phyloP scores from a whole-genome alignment of 306 rosid genomes.

The Lathyrus oleraceus region DNA sequence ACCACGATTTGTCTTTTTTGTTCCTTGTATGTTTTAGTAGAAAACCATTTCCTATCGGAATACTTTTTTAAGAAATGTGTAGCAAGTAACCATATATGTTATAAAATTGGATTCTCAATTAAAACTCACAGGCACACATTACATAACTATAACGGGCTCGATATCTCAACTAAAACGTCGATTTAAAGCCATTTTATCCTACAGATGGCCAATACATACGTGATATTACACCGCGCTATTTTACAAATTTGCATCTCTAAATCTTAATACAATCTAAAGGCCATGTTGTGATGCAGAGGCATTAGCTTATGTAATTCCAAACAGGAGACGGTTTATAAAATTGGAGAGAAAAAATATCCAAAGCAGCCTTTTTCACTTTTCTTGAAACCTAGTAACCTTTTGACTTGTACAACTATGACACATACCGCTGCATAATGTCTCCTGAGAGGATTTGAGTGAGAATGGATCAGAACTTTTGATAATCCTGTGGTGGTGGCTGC shows the following conservation, averaged over 20 bases:
- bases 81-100: not conserved
- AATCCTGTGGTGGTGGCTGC: constrained; percentile 79
- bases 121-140: not conserved
- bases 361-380: constrained; percentile 39
- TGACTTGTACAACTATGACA: constrained; percentile 30
- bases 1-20: not conserved
- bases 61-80: not conserved
- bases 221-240: constrained; percentile 23
- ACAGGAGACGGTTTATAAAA: constrained; percentile 35
- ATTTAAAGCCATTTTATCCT: constrained; percentile 31
- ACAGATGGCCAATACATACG: constrained; percentile 13
- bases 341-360: not conserved
- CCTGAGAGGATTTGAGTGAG: constrained; percentile 30
- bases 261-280: constrained; percentile 21
- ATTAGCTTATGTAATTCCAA: constrained; percentile 33
- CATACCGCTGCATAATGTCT: constrained; percentile 46
- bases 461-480: constrained; percentile 62
- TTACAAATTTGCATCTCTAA: constrained; percentile 32
- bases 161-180: constrained; percentile 4
- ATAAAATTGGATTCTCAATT: not conserved
- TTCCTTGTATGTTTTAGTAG: not conserved
- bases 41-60: constrained; percentile 14
- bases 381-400: constrained; percentile 34
- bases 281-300: constrained; percentile 21
- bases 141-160: not conserved